Evolutionary conservation across 306 rosid genomes (phyloP).

Genomic region (Inga laurina): DNA sequence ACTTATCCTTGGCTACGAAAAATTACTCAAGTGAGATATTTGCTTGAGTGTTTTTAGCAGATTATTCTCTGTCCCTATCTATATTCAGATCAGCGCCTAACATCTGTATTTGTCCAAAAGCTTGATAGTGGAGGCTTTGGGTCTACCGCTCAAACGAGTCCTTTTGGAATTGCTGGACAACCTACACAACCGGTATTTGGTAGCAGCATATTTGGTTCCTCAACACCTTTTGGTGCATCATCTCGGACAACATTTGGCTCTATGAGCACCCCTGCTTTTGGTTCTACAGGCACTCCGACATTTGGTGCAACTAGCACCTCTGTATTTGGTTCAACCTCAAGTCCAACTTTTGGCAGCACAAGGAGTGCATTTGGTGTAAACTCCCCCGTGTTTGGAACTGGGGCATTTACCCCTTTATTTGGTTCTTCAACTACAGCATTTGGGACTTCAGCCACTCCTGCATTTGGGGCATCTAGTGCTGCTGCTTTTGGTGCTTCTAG

Average conservation of each 20-base stretch:
- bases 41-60: not conserved
- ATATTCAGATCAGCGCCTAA: too few relatives aligned
- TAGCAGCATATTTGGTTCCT: constrained; percentile 76
- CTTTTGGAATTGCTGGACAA: constrained; percentile 72
- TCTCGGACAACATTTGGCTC: constrained; percentile 62
- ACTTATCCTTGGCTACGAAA: not conserved
- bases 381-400: constrained; percentile 66
- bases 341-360: constrained; percentile 66
- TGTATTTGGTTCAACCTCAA: constrained; percentile 61
- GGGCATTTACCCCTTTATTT: constrained; percentile 58
- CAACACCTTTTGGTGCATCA: constrained; percentile 77
- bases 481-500: constrained; percentile 82
- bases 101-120: constrained; percentile 70
- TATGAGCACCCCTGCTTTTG: constrained; percentile 43
- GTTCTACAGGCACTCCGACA: constrained; percentile 41
- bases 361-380: constrained; percentile 61
- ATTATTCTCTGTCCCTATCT: too few relatives aligned
- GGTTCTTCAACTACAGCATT: constrained; percentile 57
- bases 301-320: constrained; percentile 47
- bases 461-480: constrained; percentile 64
- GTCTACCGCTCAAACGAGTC: constrained; percentile 69
- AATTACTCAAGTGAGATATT: too few relatives aligned
- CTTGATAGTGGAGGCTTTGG: constrained; percentile 84
- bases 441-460: constrained; percentile 53
- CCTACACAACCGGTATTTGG: constrained; percentile 86